Evolutionary conservation across 768 basidiomycete genomes (phyloP), one percentile per base, ranked within the genome.

Genomic region (Leccinellum albellum): DNA sequence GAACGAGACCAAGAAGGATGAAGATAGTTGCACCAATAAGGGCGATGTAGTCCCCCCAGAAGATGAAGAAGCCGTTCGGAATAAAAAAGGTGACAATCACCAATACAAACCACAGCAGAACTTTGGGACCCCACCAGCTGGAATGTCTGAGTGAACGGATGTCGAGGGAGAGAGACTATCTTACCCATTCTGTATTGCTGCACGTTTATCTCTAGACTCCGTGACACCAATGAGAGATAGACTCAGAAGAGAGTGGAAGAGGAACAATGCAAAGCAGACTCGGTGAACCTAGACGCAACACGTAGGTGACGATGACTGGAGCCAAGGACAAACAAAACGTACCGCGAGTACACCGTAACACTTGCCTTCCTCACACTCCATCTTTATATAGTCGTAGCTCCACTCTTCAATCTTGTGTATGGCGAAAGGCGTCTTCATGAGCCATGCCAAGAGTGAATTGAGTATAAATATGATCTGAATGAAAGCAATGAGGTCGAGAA

Each of bases 51-150:
- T 95, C 94, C 32, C 94, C 95, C 89, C 94, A 98, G 72, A 97
- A 91, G 76, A 98, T 94, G 78, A 98, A 98, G 94, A 89, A 88
- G 48, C 83, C 89, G 71, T 98, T 98, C 0, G 96, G 97, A 66
- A 98, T 96, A 73, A 95, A 87, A 80, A 98, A 99, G 1, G 91
- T 88, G 23, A 89, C 73, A 60, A 80, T 80, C 48, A 94, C 77
- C 56, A 99, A 82, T 59, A 93, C 65, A 33, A 97, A 69, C 92
- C 95, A 99, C 9, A 90, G 77, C 9, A 97, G 79, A 51, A 91
- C 86, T 70, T 99, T 99, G 3, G 94, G 96, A 23, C 97, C 97
- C 97, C 97, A 99, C 94, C 94, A 99, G 28, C 94, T 96, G 63
- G 17, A 26, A 26, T 29, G 33, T 14, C 42, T 73, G 55, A 73